Evolutionary conservation across 805 yeast genomes (phyloP).

Genomic region (Yarrowia sp.): DNA sequence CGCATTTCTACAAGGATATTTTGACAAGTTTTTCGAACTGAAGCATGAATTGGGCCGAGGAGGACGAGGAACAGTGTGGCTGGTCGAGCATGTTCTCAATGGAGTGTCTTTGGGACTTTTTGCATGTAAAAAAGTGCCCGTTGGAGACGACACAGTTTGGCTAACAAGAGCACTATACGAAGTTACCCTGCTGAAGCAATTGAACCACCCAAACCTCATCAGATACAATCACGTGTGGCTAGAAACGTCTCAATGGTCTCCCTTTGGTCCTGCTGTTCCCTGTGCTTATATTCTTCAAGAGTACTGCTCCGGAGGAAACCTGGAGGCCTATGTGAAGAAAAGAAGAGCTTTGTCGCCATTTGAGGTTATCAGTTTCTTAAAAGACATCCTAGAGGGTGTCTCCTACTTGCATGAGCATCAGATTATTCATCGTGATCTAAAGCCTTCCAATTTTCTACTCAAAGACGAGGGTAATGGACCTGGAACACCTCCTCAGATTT

Average conservation of each 20-base stretch:
- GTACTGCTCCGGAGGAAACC: slow-evolving; percentile 83
- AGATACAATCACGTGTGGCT: slow-evolving; percentile 91
- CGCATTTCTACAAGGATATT: slow-evolving; percentile 81
- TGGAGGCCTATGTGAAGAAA: slow-evolving; percentile 59
- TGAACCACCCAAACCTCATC: slow-evolving; percentile 62
- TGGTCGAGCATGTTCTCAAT: slow-evolving; percentile 78
- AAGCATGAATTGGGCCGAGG: slow-evolving; percentile 71
- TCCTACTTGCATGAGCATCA: slow-evolving; percentile 68
- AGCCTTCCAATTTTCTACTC: slow-evolving; percentile 82
- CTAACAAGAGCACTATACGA: slow-evolving; percentile 70
- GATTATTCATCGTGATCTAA: slow-evolving; percentile 82
- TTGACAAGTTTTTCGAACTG: slow-evolving; percentile 59
- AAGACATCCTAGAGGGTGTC: slow-evolving; percentile 69
- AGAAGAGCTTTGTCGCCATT: slow-evolving; percentile 39
- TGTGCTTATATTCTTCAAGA: slow-evolving; percentile 82
- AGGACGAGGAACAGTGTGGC: slow-evolving; percentile 77
- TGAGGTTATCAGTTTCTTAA: slow-evolving; percentile 68
- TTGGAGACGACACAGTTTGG: slow-evolving; percentile 72
- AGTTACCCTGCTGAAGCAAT: slow-evolving; percentile 60
- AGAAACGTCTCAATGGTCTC: slow-evolving; percentile 57
- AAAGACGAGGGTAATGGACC: slow-evolving; percentile 34
- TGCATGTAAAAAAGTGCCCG: slow-evolving; percentile 81
- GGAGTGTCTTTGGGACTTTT: slow-evolving; percentile 70
- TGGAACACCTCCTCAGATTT: slow-evolving; percentile 54
- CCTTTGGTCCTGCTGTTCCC: slow-evolving; percentile 60